phyloP scores from a whole-genome alignment of 2,329 filamentous ascomycete species.

The Rutstroemia sydowiana region DNA sequence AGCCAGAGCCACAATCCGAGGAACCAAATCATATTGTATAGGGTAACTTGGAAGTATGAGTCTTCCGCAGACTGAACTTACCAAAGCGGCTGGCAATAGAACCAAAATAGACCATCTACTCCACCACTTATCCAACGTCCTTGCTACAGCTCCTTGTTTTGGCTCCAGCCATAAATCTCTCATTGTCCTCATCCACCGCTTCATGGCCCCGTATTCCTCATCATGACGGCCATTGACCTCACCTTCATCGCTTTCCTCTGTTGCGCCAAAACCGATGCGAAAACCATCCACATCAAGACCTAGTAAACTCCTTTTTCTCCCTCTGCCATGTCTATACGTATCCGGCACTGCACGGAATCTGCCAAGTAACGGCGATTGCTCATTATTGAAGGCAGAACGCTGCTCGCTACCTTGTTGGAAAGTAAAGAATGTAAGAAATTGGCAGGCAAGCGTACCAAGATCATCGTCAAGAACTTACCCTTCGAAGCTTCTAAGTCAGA shows the following conservation, averaged over 20 bases:
- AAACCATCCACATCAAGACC: conserved; percentile 40
- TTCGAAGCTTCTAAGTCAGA: conserved; percentile 96
- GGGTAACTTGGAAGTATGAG: neutral
- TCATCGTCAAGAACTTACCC: conserved; percentile 96
- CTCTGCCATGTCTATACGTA: conserved; percentile 26
- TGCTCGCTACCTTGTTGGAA: conserved; percentile 60
- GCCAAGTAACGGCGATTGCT: conserved; percentile 54
- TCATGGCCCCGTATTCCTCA: conserved; percentile 24
- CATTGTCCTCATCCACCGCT: conserved; percentile 28
- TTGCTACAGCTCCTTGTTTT: conserved; percentile 49
- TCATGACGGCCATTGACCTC: conserved; percentile 20
- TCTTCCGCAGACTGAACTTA: conserved; percentile 32
- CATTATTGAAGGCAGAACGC: conserved; percentile 39
- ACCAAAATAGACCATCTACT: conserved; percentile 54
- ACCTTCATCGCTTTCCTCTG: conserved; percentile 32
- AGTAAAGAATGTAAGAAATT: conserved; percentile 59
- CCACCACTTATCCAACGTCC: conserved; percentile 56
- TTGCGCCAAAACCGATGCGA: conserved; percentile 28
- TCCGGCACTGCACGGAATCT: conserved; percentile 56
- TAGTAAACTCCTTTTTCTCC: conserved; percentile 33
- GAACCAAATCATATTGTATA: neutral
- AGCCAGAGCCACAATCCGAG: neutral
- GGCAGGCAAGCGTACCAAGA: conserved; percentile 73
- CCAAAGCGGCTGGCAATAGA: conserved; percentile 52
- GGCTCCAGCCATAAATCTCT: conserved; percentile 55